A percentile compares a stretch with the other conserved stretches of the same genome.
phyloP scores from a whole-genome alignment of 805 yeast species.

The Candida palmyrensis region DNA sequence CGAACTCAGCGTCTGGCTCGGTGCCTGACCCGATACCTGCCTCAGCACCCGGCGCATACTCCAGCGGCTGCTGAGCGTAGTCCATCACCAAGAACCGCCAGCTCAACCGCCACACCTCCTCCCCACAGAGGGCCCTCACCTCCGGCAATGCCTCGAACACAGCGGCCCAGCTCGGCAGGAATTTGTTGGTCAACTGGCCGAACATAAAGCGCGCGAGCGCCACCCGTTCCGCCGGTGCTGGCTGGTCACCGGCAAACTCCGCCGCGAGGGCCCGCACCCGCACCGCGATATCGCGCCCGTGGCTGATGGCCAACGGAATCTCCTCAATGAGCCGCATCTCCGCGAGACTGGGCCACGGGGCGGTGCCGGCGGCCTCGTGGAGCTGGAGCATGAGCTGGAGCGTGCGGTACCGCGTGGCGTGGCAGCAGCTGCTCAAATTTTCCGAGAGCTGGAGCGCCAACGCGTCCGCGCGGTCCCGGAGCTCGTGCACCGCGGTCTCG shows the following conservation, averaged over 20 bases:
- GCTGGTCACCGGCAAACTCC: slow-evolving; percentile 27
- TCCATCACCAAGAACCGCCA: slow-evolving; percentile 25
- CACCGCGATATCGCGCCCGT: slow-evolving; percentile 69
- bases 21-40: background rate
- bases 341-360: slow-evolving; percentile 37
- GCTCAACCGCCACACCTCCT: slow-evolving; percentile 53
- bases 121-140: slow-evolving; percentile 32
- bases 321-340: slow-evolving; percentile 62
- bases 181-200: slow-evolving; percentile 69
- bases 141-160: slow-evolving; percentile 56
- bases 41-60: slow-evolving; percentile 7
- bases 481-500: background rate
- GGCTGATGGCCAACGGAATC: slow-evolving; percentile 61
- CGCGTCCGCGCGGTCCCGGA: slow-evolving; percentile 5
- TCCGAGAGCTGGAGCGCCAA: slow-evolving; percentile 11
- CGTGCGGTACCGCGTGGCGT: slow-evolving; percentile 44
- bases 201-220: slow-evolving; percentile 32
- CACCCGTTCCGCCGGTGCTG: slow-evolving; percentile 12
- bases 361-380: slow-evolving; percentile 14
- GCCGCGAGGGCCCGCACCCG: slow-evolving; percentile 58
- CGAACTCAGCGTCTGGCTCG: slow-evolving; percentile 4
- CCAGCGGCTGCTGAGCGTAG: slow-evolving; percentile 12
- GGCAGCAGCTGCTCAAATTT: slow-evolving; percentile 47
- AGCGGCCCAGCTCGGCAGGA: slow-evolving; percentile 84
- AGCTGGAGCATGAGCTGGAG: slow-evolving; percentile 41